Base-by-base conservation (phyloP, 441 rosid genomes). In the Metrosideros polymorpha region DNA sequence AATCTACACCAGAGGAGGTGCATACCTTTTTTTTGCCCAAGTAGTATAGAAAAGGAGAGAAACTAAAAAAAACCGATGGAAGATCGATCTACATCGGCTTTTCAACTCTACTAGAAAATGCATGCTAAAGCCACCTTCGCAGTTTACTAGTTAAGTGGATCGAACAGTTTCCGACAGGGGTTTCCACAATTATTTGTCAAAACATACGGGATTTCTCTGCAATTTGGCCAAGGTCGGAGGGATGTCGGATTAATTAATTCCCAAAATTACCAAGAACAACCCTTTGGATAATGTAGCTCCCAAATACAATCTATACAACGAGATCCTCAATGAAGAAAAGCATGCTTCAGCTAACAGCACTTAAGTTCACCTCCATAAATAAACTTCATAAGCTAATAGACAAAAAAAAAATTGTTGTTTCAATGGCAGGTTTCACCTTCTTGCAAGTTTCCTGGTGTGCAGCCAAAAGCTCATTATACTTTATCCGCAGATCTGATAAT, bases 391-490 rank as follows among this genome's bases (percentile, higher is more conserved):
- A 29, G 66, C 66, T 57, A n/a, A 57, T 57, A n/a, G 22, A 15
- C 27, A n/a, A 8, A 15, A 30, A 27, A 27, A 47, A 84, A 2
- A 84, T 56, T 22, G 84, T 43, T 12, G 35, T 0, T 30, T 86
- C 51, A 7, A 51, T 29, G 13, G 82, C 49, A 82, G 14, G 29
- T 42, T 32, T 82, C 39, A 94, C 98, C 95, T 97, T 95, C 91
- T 92, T 93, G 90, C 94, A 90, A 24, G 92, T 93, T 87, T 93
- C 92, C 25, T 94, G 94, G 89, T 96, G 96, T 61, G 91, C 87
- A 52, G 91, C 92, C 86, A 93, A 89, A 77, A 97, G 96, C 85
- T 96, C 95, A 89, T 91, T 93, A 86, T 96, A 93, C 91, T 93
- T 95, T 22, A 87, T 89, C 85, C 88, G 95, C 92, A 96, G 87